Percentiles rank a stretch among this genome's conserved stretches.
These are phyloP conservation scores for Colletotrichum sp. DNA, from an alignment of 2,329 filamentous ascomycete genomes.

Conservation along the genomic window DNA sequence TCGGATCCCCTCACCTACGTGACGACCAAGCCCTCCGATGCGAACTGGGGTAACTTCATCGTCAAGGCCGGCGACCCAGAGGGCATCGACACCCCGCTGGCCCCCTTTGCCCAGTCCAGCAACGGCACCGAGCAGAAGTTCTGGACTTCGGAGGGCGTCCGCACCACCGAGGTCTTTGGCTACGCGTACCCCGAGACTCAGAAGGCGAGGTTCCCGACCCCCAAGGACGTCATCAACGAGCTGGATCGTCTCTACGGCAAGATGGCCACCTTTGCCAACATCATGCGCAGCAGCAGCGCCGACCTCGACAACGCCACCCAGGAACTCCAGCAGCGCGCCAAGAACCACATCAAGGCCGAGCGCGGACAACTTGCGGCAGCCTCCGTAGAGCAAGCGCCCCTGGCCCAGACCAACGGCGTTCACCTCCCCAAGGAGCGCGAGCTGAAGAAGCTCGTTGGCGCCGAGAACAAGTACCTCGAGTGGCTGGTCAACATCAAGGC, in stretches of 20 bases:
- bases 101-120: slow-evolving; percentile 26
- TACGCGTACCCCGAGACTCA: slow-evolving; percentile 33
- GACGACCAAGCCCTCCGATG: neutral
- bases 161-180: slow-evolving; percentile 27
- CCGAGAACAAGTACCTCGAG: slow-evolving; percentile 41
- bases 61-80: slow-evolving; percentile 26
- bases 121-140: slow-evolving; percentile 19
- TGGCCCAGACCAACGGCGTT: neutral
- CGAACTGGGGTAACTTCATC: slow-evolving; percentile 32
- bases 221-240: slow-evolving; percentile 23
- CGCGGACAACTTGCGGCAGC: neutral
- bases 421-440: neutral
- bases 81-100: slow-evolving; percentile 23
- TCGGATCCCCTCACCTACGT: slow-evolving; percentile 5
- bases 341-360: neutral
- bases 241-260: slow-evolving; percentile 6
- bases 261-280: slow-evolving; percentile 12
- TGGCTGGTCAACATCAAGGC: slow-evolving; percentile 63
- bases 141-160: slow-evolving; percentile 31
- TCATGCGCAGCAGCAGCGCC: neutral
- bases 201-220: slow-evolving; percentile 23
- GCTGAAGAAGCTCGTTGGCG: neutral
- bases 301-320: neutral
- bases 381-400: neutral
- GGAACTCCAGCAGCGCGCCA: slow-evolving; percentile 1